Percentiles rank a stretch among this genome's conserved stretches.
phyloP scores from a whole-genome alignment of 139 green algal species.

The Deuterostichococcus epilithicus region DNA sequence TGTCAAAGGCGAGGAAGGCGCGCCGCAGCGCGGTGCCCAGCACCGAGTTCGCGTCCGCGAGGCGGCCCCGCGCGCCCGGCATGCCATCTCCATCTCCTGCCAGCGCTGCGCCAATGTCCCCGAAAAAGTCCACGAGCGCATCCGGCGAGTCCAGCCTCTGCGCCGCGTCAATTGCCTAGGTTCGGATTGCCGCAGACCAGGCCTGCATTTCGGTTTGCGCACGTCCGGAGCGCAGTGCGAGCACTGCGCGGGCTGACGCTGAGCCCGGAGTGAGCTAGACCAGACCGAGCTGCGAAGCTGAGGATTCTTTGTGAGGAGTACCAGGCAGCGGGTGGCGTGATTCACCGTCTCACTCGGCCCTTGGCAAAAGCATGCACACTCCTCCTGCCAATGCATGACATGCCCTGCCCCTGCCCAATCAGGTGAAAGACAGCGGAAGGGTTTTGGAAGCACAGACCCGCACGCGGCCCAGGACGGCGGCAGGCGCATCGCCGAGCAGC shows the following conservation, averaged over 20 bases:
- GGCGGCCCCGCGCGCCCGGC: not conserved
- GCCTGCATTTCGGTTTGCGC: too few species aligned
- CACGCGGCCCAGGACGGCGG: not conserved
- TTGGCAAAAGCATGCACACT: too few species aligned
- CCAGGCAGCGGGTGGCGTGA: too few species aligned
- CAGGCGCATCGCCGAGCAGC: not conserved
- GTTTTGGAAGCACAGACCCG: not conserved
- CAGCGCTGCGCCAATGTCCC: constrained; percentile 3
- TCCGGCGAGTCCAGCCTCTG: constrained; percentile 14
- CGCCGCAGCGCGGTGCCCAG: constrained; percentile 39
- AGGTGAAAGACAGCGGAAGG: too few species aligned
- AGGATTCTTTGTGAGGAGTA: too few species aligned
- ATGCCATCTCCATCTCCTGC: not conserved
- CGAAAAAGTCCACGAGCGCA: constrained; percentile 21
- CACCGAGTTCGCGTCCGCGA: constrained; percentile 7
- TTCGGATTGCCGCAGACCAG: too few species aligned
- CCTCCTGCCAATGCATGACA: not conserved
- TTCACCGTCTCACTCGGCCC: too few species aligned
- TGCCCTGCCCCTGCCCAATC: not conserved
- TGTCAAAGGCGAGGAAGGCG: constrained; percentile 15
- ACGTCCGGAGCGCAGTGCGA: too few species aligned
- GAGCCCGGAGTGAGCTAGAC: too few species aligned
- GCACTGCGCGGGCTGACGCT: too few species aligned
- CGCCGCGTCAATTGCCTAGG: not conserved
- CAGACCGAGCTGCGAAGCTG: too few species aligned